These are phyloP conservation scores for Leishmania turanica DNA, from an alignment of 208 protist species.

Conservation along the genomic window DNA sequence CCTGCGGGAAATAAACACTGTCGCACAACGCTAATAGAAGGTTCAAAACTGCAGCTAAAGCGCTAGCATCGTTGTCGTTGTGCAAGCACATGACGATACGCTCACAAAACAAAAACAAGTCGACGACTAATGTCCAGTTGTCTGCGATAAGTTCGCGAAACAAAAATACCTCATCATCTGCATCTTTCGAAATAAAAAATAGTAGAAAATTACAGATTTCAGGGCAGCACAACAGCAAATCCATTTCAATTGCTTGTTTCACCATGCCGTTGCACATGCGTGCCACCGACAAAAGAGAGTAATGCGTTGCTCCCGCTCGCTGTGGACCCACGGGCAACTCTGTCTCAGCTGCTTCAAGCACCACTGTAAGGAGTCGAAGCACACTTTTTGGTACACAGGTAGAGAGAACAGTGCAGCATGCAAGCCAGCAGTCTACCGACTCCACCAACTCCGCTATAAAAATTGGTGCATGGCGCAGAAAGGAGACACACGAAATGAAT, in stretches of 20 bases:
- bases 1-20: not conserved
- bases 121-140: conserved; percentile 18
- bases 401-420: conserved; percentile 19
- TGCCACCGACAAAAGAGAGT: not conserved
- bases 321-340: not conserved
- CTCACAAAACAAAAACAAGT: conserved; percentile 19
- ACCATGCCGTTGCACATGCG: conserved; percentile 11
- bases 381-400: conserved; percentile 18
- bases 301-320: not conserved
- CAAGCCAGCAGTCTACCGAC: not conserved
- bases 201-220: conserved; percentile 28
- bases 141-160: conserved; percentile 19
- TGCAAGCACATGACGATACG: not conserved
- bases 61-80: not conserved
- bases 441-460: conserved; percentile 14
- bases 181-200: conserved; percentile 13
- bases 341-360: not conserved
- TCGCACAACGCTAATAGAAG: conserved; percentile 2
- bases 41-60: conserved; percentile 2
- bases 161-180: not conserved
- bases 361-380: conserved; percentile 5
- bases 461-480: conserved; percentile 4
- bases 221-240: conserved; percentile 16
- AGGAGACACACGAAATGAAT: conserved; percentile 4
- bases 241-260: conserved; percentile 12